Conservation (phyloP, 768 basidiomycete genomes). For the Leccinum incarnatum region DNA sequence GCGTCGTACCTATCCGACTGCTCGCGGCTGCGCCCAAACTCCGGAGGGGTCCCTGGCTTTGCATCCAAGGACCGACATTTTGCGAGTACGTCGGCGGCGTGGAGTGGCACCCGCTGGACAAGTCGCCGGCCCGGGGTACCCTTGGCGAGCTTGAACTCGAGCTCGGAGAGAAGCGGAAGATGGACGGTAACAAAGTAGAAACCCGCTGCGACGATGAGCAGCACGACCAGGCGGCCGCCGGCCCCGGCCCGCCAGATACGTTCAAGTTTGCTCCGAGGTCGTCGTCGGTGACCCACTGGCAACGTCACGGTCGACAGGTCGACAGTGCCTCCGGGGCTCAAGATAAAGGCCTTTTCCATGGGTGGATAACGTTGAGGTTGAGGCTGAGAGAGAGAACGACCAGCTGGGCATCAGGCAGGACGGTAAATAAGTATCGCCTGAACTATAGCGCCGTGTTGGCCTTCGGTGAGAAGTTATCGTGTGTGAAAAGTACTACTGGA, state of each 20-base stretch:
- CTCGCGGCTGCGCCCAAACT: constrained; percentile 51
- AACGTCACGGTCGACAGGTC: neutral
- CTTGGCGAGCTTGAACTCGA: neutral
- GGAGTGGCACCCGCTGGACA: constrained; percentile 16
- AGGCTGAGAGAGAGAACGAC: neutral
- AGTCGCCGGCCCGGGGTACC: neutral
- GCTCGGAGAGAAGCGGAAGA: constrained; percentile 4
- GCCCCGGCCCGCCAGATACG: neutral
- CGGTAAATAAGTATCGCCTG: no score
- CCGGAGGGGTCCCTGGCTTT: constrained; percentile 41
- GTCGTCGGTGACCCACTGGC: neutral
- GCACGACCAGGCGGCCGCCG: constrained; percentile 10
- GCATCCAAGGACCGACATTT: constrained; percentile 45
- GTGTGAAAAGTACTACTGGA: no score
- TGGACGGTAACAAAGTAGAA: constrained; percentile 16
- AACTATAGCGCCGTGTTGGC: no score
- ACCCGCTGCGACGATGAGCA: constrained; percentile 11
- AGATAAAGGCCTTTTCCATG: constrained; percentile 14
- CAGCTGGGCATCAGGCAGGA: neutral
- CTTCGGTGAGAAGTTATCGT: no score
- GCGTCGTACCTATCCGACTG: constrained; percentile 54
- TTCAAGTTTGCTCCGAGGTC: neutral
- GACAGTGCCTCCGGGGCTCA: neutral
- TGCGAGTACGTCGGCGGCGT: constrained; percentile 34
- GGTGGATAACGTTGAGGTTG: neutral